Percentiles rank a stretch among this genome's conserved stretches.
Evolutionary conservation across 2,329 filamentous ascomycete genomes (phyloP).

Genomic region (Elsinoe necatrix): DNA sequence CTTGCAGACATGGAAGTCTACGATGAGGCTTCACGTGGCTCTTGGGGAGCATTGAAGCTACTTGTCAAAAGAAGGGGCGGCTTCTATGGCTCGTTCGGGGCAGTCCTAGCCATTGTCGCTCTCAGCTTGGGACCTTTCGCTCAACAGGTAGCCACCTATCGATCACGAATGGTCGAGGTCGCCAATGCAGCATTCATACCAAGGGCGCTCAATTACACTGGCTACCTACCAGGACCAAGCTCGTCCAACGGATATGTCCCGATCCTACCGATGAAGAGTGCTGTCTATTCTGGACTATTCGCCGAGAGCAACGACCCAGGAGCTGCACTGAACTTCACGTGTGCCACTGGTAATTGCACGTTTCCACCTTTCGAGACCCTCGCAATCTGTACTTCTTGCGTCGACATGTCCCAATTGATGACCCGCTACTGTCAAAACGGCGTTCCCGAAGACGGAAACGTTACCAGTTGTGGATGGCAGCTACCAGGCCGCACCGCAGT

Average conservation of each 20-base stretch:
- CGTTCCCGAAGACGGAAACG: slow-evolving; percentile 7
- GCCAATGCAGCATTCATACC: slow-evolving; percentile 10
- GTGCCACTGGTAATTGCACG: slow-evolving; percentile 30
- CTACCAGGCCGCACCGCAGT: slow-evolving; percentile 11
- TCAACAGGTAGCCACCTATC: slow-evolving; percentile 16
- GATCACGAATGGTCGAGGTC: slow-evolving; percentile 9
- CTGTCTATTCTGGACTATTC: slow-evolving; percentile 28
- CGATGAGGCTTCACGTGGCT: slow-evolving; percentile 30
- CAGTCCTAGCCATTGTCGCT: slow-evolving; percentile 24
- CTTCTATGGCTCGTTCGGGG: slow-evolving; percentile 25
- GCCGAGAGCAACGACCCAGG: slow-evolving; percentile 18
- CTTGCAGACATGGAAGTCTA: slow-evolving; percentile 26
- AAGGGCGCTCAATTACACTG: slow-evolving; percentile 18
- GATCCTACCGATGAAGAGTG: slow-evolving; percentile 23
- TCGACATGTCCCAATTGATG: slow-evolving; percentile 16
- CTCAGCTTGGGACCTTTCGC: background rate
- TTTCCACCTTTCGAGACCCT: slow-evolving; percentile 28
- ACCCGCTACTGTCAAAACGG: slow-evolving; percentile 12
- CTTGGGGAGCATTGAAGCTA: slow-evolving; percentile 26
- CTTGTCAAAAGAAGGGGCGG: slow-evolving; percentile 24
- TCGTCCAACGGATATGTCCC: slow-evolving; percentile 17
- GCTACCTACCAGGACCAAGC: slow-evolving; percentile 15
- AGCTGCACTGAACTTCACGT: slow-evolving; percentile 22
- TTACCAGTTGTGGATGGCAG: slow-evolving; percentile 15
- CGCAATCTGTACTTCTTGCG: slow-evolving; percentile 23